Evolutionary conservation across 1,139 yeast species (phyloP).

Genomic region (Eremothecium gossypii): DNA sequence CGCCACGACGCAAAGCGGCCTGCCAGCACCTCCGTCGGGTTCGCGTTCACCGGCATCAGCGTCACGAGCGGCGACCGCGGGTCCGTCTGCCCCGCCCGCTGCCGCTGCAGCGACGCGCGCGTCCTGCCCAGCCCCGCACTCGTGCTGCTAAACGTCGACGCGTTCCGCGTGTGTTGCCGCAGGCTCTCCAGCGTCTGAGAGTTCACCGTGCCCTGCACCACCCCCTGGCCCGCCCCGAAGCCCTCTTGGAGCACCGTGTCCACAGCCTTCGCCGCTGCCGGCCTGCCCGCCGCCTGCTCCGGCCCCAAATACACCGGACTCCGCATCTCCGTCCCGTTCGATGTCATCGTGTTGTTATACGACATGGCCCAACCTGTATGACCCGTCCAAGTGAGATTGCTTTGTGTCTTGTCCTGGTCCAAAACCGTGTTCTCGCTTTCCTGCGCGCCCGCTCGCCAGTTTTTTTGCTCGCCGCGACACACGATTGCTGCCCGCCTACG

Average conservation of each 20-base stretch:
- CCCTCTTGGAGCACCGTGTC: background rate
- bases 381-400: background rate
- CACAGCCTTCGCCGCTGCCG: background rate
- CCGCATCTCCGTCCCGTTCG: conserved; percentile 28
- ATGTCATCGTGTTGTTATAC: conserved; percentile 32
- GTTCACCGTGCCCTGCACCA: background rate
- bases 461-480: no score
- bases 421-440: no score
- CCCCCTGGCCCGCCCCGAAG: no score
- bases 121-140: conserved; percentile 7
- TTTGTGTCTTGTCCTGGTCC: no score
- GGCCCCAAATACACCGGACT: conserved; percentile 2
- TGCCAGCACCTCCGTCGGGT: conserved; percentile 83
- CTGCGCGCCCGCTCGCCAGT: no score
- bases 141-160: conserved; percentile 15
- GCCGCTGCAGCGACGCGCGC: conserved; percentile 12
- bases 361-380: conserved; percentile 21
- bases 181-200: conserved; percentile 5
- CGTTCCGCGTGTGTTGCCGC: conserved; percentile 8
- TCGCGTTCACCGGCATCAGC: conserved; percentile 44
- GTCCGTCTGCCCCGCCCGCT: conserved; percentile 19
- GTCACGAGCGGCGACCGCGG: conserved; percentile 38
- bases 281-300: background rate
- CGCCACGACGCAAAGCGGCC: conserved; percentile 84
- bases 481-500: no score